phyloP scores from a whole-genome alignment of 2,329 filamentous ascomycete genomes.

The Claviceps sorghi region DNA sequence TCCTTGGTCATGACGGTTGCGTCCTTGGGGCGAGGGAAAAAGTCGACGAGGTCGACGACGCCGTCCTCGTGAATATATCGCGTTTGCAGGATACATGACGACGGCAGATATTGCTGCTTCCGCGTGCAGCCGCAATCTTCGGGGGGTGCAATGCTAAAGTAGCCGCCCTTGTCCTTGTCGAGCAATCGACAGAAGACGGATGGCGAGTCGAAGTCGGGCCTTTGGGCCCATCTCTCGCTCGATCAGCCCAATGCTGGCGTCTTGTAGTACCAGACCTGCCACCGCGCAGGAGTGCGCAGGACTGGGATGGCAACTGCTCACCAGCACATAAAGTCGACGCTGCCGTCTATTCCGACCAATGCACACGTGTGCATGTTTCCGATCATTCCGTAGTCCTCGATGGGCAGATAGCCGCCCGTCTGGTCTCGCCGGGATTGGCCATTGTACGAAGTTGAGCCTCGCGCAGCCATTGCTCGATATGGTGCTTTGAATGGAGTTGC shows the following conservation, averaged over 20 bases:
- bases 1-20: constrained; percentile 34
- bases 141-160: constrained; percentile 52
- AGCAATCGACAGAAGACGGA: constrained; percentile 60
- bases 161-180: constrained; percentile 60
- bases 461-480: constrained; percentile 16
- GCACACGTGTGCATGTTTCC: constrained; percentile 71
- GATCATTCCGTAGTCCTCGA: constrained; percentile 68
- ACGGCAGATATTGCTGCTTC: constrained; percentile 65
- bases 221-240: constrained; percentile 14
- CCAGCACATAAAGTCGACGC: constrained; percentile 68
- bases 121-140: constrained; percentile 42
- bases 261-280: background rate
- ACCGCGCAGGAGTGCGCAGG: background rate
- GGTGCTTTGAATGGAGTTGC: background rate
- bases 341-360: constrained; percentile 58
- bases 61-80: constrained; percentile 65
- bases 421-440: constrained; percentile 19
- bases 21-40: constrained; percentile 56
- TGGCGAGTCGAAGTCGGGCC: constrained; percentile 67
- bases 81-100: constrained; percentile 61
- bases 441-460: constrained; percentile 18
- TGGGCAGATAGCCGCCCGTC: constrained; percentile 39
- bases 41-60: constrained; percentile 59
- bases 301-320: constrained; percentile 18
- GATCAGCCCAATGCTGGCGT: background rate